Percentiles rank a stretch among this genome's conserved stretches.
phyloP scores from a whole-genome alignment of 306 rosid genomes.

The Dryas octopetala region DNA sequence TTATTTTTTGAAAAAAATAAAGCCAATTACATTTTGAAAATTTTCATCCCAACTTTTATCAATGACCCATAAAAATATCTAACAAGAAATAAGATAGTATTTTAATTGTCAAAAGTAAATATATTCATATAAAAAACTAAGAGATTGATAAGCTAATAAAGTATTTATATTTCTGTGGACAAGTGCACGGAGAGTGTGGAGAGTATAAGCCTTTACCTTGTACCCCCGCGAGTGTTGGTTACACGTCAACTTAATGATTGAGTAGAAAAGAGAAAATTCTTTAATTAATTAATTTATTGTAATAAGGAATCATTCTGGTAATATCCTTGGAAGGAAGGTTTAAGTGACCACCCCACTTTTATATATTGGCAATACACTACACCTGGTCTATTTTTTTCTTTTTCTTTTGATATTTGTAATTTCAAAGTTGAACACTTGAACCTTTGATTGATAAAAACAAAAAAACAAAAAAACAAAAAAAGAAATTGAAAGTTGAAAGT shows the following conservation, averaged over 20 bases:
- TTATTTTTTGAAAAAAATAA: no score
- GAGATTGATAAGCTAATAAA: background rate
- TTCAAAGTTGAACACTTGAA: no score
- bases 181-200: background rate
- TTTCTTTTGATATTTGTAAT: background rate
- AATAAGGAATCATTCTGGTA: constrained; percentile 11
- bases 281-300: background rate
- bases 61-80: no score
- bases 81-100: no score
- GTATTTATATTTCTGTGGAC: background rate
- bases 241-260: constrained; percentile 9
- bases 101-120: no score
- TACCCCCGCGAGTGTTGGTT: background rate
- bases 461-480: no score
- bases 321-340: background rate
- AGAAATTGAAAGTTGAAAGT: no score
- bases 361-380: background rate
- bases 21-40: no score
- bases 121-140: no score
- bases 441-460: no score
- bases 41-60: no score
- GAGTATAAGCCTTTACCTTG: background rate
- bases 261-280: background rate
- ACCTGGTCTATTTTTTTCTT: background rate
- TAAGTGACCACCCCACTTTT: background rate